These are phyloP conservation scores for Hypoxylon fragiforme DNA, from an alignment of 495 filamentous ascomycete genomes.

Conservation along the genomic window DNA sequence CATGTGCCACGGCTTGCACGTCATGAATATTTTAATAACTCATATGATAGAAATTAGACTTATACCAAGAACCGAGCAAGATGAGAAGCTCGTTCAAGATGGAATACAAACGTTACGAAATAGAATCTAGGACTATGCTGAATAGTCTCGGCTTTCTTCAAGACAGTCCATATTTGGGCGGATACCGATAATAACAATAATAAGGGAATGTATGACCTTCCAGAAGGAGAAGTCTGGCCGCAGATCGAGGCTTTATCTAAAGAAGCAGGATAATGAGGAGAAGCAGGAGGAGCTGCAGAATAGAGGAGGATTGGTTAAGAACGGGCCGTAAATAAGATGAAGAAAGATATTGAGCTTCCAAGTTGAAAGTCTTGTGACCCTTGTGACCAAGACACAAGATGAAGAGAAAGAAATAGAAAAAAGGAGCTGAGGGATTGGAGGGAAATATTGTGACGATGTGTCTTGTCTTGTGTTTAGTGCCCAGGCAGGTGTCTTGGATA, in stretches of 20 bases:
- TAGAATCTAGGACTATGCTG: not conserved
- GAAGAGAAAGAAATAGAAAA: constrained; percentile 21
- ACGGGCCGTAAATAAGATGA: constrained; percentile 20
- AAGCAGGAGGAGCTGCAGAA: not conserved
- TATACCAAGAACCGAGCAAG: not conserved
- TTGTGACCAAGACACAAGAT: constrained; percentile 31
- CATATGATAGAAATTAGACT: constrained; percentile 17
- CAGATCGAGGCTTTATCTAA: constrained; percentile 12
- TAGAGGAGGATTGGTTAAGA: constrained; percentile 9
- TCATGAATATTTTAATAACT: constrained; percentile 19
- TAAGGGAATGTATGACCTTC: constrained; percentile 25
- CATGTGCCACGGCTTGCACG: constrained; percentile 18
- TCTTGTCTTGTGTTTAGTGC: too few relatives aligned
- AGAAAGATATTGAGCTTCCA: constrained; percentile 14
- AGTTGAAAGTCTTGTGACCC: constrained; percentile 4
- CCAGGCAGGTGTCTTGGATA: too few relatives aligned
- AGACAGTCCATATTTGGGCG: constrained; percentile 17
- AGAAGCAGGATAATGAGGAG: constrained; percentile 18
- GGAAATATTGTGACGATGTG: constrained; percentile 17
- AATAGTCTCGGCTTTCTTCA: not conserved
- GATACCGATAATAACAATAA: constrained; percentile 23
- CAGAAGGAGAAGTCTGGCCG: constrained; percentile 21
- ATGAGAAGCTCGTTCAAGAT: constrained; percentile 5
- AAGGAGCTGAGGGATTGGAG: constrained; percentile 6
- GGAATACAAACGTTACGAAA: constrained; percentile 23